phyloP scores from a whole-genome alignment of 139 green algal species.

The Deuterostichococcus epilithicus region DNA sequence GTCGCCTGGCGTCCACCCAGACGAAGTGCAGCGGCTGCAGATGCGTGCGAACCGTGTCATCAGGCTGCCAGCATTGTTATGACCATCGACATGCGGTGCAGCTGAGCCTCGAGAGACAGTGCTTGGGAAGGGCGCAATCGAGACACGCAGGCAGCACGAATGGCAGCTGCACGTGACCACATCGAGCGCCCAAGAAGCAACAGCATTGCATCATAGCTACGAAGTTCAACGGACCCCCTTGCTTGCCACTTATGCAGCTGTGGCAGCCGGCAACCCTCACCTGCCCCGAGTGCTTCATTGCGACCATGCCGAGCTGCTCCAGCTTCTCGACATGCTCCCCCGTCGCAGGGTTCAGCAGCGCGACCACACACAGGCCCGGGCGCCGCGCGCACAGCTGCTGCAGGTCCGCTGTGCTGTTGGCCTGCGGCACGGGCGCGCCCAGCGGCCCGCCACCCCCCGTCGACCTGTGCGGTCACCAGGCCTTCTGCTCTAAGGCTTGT shows the following conservation, averaged over 20 bases:
- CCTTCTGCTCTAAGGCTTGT: too few species aligned
- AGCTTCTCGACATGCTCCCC: neutral
- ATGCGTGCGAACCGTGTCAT: too few species aligned
- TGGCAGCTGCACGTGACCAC: too few species aligned
- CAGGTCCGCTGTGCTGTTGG: conserved; percentile 2
- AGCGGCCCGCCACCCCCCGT: neutral
- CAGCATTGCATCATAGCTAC: neutral
- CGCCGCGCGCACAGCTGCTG: neutral
- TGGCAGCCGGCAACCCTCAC: neutral
- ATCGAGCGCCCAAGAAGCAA: too few species aligned
- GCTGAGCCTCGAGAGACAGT: neutral
- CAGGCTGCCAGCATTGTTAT: neutral
- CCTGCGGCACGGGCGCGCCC: neutral
- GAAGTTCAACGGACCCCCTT: too few species aligned
- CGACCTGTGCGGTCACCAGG: too few species aligned
- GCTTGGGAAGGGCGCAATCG: too few species aligned
- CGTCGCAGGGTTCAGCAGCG: neutral
- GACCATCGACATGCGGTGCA: too few species aligned
- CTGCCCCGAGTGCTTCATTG: neutral
- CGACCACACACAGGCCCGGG: conserved; percentile 12
- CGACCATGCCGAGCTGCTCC: neutral
- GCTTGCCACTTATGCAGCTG: neutral
- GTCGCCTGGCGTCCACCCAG: conserved; percentile 10
- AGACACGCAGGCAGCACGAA: too few species aligned
- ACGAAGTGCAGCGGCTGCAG: conserved; percentile 8